Conservation (phyloP, 805 yeast species). For the Pichia kluyveri region DNA sequence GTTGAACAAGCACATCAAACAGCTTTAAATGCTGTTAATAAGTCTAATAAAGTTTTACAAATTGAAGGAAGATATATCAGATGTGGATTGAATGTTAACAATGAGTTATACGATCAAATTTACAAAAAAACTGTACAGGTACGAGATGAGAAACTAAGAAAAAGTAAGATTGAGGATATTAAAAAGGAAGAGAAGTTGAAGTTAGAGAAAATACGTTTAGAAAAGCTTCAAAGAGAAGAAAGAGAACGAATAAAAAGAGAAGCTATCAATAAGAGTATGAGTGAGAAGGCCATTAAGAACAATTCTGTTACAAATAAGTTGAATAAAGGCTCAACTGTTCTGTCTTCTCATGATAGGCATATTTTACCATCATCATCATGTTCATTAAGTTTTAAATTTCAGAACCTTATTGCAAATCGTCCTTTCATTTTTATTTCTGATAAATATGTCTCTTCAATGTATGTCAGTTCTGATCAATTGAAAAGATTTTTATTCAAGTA, state of each 20-base stretch:
- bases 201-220: slow-evolving; percentile 8
- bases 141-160: slow-evolving; percentile 30
- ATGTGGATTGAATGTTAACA: slow-evolving; percentile 42
- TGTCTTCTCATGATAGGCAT: slow-evolving; percentile 26
- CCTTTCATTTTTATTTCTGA: slow-evolving; percentile 51
- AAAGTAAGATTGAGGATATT: slow-evolving; percentile 23
- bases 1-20: slow-evolving; percentile 36
- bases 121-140: slow-evolving; percentile 23
- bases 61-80: slow-evolving; percentile 46
- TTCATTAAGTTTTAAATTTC: slow-evolving; percentile 39
- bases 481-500: slow-evolving; percentile 49
- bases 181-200: slow-evolving; percentile 17
- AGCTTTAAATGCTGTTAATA: slow-evolving; percentile 37
- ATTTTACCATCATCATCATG: slow-evolving; percentile 19
- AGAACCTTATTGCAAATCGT: slow-evolving; percentile 41
- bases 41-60: slow-evolving; percentile 31
- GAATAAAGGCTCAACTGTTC: neutral
- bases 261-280: neutral
- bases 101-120: slow-evolving; percentile 28
- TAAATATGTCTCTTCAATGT: slow-evolving; percentile 38
- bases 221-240: slow-evolving; percentile 9
- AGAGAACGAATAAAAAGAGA: neutral
- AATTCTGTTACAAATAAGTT: neutral
- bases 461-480: slow-evolving; percentile 46
- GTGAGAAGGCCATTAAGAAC: too few species aligned